Conservation (phyloP, 257 asterid species). For the Handroanthus guayacan region DNA sequence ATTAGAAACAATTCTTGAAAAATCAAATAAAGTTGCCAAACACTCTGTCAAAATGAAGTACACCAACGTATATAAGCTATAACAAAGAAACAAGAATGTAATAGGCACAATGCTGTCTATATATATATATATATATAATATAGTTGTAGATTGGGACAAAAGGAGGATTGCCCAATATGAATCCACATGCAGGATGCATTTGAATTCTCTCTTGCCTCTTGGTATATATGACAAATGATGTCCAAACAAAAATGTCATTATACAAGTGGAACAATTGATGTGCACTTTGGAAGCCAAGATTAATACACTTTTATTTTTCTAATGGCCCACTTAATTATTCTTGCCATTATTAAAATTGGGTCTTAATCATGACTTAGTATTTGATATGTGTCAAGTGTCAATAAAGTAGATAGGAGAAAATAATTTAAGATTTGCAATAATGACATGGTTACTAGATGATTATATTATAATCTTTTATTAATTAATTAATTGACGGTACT, state of each 20-base stretch:
- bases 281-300: conserved; percentile 15
- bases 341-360: conserved; percentile 25
- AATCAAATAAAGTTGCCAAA: neutral
- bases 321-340: conserved; percentile 34
- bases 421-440: neutral
- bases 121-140: too few species aligned
- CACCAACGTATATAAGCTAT: neutral
- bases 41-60: neutral
- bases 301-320: neutral
- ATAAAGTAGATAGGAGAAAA: conserved; percentile 14
- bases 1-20: neutral
- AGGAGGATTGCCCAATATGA: neutral
- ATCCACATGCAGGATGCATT: conserved; percentile 18
- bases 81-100: too few species aligned
- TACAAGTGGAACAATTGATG: neutral
- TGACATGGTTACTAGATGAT: neutral
- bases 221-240: conserved; percentile 11
- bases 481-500: neutral
- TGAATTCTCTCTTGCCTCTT: neutral
- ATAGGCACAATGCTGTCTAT: too few species aligned
- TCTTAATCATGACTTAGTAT: conserved; percentile 33
- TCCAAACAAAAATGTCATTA: conserved; percentile 38
- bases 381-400: conserved; percentile 27
- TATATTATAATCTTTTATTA: neutral
- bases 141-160: neutral